Base-by-base conservation (phyloP, 805 yeast genomes). In the Candida anglica region DNA sequence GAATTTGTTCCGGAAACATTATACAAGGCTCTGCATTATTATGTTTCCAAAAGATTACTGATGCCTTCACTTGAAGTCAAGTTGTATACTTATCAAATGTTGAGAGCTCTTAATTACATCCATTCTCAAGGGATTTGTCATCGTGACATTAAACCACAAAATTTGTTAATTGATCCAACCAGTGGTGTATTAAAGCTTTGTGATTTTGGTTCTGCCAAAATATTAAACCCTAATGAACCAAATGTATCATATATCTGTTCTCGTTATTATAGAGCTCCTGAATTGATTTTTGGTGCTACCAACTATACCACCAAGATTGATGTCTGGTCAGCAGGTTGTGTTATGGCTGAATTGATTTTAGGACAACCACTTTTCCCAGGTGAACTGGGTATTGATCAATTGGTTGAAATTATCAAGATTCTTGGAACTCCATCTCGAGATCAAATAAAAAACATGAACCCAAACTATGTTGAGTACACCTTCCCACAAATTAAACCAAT, bases 341-440 rank as follows among this genome's bases (percentile, higher is more conserved):
- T 93, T 15, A 88, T 93, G 86, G 98, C 98, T 4, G 98, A 93
- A 63, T 68, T 93, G 50, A 77, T 89, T 43, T 72, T 93, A 37
- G 98, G 98, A 13, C 97, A 88, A 57, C 98, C 98, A 10, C 68
- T 93, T 44, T 93, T 93, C 65, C 98, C 98, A 9, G 98, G 98
- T 28, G 98, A 93, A 57, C 81, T 89, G 40, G 98, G 98, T 24
- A 91, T 93, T 39, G 98, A 93, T 58, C 98, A 93, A 61, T 74
- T 91, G 50, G 98, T 91, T 14, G 98, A 91, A 60, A 91, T 91
- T 48, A 91, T 91, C 58, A 93, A 93, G 63, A 86, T 91, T 17
- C 71, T 93, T 53, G 98, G 98, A 11, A 91, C 98, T 1, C 98
- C 98, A 6, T 72, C 94, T 13, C 78, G 84, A 38, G 96, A 88